Evolutionary conservation across 129 eudicot genomes (phyloP).

Genomic region (Cynara cardunculus): DNA sequence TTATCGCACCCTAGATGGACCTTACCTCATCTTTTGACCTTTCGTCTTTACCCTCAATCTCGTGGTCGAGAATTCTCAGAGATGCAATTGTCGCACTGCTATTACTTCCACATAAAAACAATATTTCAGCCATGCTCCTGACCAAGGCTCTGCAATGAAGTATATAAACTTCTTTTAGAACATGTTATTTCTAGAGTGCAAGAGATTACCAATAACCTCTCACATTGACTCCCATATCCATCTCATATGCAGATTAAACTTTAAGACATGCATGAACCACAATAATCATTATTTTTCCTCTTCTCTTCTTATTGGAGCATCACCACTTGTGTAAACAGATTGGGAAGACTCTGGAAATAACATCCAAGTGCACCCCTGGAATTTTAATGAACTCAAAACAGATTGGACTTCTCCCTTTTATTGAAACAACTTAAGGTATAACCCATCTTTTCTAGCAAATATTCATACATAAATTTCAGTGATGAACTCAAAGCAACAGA

Average conservation of each 20-base stretch:
- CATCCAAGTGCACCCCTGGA: neutral
- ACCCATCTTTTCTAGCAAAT: neutral
- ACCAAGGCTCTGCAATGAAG: conserved; percentile 75
- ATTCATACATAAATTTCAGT: neutral
- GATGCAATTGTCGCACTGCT: conserved; percentile 70
- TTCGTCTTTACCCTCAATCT: conserved; percentile 41
- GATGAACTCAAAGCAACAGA: conserved; percentile 10
- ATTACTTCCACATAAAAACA: conserved; percentile 84
- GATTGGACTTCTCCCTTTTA: no score
- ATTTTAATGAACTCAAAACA: neutral
- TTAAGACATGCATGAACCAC: no score
- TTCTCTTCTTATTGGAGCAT: neutral
- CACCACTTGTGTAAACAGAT: neutral
- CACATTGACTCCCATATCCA: neutral
- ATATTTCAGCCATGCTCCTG: conserved; percentile 79
- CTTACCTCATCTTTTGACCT: conserved; percentile 66
- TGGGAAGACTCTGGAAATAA: neutral
- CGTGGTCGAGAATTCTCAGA: conserved; percentile 40
- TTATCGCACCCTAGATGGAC: neutral
- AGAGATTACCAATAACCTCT: neutral
- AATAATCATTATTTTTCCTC: neutral
- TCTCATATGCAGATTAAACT: neutral
- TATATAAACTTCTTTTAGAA: conserved; percentile 10
- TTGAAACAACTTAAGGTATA: neutral
- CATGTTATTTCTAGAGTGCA: neutral